Evolutionary conservation across 2,329 filamentous ascomycete species (phyloP).

Genomic region (Colletotrichum sp.): DNA sequence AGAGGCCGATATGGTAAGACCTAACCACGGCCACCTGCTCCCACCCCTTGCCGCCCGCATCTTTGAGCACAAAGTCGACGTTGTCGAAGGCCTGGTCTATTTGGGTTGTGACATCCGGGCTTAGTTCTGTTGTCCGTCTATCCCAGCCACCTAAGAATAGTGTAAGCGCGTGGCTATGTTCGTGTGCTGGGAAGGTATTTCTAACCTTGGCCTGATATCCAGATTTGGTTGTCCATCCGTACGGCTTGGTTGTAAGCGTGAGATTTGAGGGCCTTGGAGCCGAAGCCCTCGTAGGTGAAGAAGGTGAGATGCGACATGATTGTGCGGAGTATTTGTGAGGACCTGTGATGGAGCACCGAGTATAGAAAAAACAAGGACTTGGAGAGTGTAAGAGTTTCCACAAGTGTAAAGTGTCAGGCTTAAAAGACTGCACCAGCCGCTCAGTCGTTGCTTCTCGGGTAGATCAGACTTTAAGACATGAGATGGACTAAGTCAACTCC

Average conservation of each 20-base stretch:
- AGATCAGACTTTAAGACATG: neutral
- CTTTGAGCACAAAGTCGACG: neutral
- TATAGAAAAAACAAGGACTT: neutral
- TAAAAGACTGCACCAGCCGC: no score
- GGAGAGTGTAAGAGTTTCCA: no score
- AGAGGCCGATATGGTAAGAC: neutral
- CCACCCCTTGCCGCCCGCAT: neutral
- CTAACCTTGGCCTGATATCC: neutral
- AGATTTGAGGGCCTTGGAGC: neutral
- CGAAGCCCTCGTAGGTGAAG: neutral
- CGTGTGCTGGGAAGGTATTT: neutral
- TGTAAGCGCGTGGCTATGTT: rapidly evolving
- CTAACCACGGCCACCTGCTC: neutral
- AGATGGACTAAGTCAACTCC: neutral
- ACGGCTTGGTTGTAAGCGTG: neutral
- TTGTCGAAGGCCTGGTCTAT: neutral
- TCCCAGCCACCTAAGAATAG: neutral
- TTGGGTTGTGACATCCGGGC: neutral
- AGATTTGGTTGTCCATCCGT: neutral
- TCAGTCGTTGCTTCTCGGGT: no score
- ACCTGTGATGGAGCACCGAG: neutral
- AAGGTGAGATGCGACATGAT: neutral
- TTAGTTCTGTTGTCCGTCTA: neutral
- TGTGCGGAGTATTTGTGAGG: neutral
- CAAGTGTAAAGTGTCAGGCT: no score